Evolutionary conservation across 805 yeast genomes (phyloP).

Genomic region (Jamesozyma spencerorum): DNA sequence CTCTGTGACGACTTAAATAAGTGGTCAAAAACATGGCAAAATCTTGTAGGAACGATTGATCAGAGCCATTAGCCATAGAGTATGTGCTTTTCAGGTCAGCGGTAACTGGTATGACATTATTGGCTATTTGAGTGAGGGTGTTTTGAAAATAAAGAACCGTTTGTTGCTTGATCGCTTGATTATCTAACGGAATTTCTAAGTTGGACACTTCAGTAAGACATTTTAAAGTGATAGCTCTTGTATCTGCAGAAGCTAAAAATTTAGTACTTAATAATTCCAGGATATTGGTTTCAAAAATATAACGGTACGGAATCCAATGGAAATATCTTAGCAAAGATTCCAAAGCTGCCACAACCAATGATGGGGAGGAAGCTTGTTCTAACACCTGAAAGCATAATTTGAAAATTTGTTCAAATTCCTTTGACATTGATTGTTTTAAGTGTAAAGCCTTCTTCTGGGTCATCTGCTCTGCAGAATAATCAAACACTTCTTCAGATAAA

Average conservation of each 20-base stretch:
- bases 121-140: slow-evolving; percentile 59
- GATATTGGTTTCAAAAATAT: slow-evolving; percentile 79
- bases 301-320: slow-evolving; percentile 90
- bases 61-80: slow-evolving; percentile 63
- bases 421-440: slow-evolving; percentile 73
- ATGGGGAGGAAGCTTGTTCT: slow-evolving; percentile 78
- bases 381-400: slow-evolving; percentile 87
- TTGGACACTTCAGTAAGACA: slow-evolving; percentile 87
- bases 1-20: slow-evolving; percentile 65
- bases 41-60: slow-evolving; percentile 92
- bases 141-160: slow-evolving; percentile 62
- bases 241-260: slow-evolving; percentile 68
- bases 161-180: slow-evolving; percentile 34
- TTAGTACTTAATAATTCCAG: slow-evolving; percentile 63
- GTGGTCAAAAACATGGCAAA: slow-evolving; percentile 88
- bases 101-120: slow-evolving; percentile 57
- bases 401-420: slow-evolving; percentile 88
- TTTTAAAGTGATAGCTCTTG: slow-evolving; percentile 77
- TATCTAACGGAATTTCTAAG: slow-evolving; percentile 47
- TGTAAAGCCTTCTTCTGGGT: slow-evolving; percentile 88
- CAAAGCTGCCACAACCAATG: slow-evolving; percentile 76
- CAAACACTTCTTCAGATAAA: slow-evolving; percentile 92
- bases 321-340: slow-evolving; percentile 74
- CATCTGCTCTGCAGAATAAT: slow-evolving; percentile 90
- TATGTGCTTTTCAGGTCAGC: slow-evolving; percentile 68